phyloP scores from a whole-genome alignment of 306 rosid genomes.

The Rosa lucieae region DNA sequence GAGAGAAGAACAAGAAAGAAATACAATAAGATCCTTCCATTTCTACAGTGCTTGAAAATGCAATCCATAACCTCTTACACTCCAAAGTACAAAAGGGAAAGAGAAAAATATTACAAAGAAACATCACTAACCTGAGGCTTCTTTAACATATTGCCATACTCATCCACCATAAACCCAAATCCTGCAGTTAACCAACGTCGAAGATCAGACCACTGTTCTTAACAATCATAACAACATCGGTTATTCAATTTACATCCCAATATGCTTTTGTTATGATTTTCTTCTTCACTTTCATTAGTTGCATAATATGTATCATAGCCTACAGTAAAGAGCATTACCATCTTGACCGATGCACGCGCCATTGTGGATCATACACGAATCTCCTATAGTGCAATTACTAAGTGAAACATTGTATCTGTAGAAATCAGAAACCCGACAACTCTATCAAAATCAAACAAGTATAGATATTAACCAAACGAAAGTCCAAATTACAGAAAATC shows the following conservation, averaged over 20 bases:
- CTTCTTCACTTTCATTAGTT: background rate
- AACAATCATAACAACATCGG: background rate
- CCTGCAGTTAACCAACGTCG: conserved; percentile 48
- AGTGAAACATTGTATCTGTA: conserved; percentile 76
- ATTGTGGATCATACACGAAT: conserved; percentile 73
- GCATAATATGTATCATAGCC: conserved; percentile 17
- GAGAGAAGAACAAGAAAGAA: conserved; percentile 31
- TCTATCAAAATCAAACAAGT: conserved; percentile 12
- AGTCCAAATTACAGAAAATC: background rate
- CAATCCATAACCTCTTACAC: background rate
- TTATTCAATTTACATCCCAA: background rate
- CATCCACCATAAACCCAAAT: conserved; percentile 81
- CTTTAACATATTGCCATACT: conserved; percentile 68
- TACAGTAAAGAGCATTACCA: conserved; percentile 51
- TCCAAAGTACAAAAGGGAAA: background rate
- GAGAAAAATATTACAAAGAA: conserved; percentile 1
- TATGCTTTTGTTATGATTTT: background rate
- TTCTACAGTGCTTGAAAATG: conserved; percentile 6
- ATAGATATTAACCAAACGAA: background rate
- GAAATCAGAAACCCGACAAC: conserved; percentile 15
- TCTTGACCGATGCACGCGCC: conserved; percentile 98
- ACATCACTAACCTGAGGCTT: conserved; percentile 80
- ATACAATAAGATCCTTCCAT: conserved; percentile 15
- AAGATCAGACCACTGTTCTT: background rate
- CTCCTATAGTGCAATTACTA: conserved; percentile 77